Evolutionary conservation across 768 basidiomycete genomes (phyloP), one percentile per base, ranked within the genome.

Genomic region (Xanthoconium stramineum): DNA sequence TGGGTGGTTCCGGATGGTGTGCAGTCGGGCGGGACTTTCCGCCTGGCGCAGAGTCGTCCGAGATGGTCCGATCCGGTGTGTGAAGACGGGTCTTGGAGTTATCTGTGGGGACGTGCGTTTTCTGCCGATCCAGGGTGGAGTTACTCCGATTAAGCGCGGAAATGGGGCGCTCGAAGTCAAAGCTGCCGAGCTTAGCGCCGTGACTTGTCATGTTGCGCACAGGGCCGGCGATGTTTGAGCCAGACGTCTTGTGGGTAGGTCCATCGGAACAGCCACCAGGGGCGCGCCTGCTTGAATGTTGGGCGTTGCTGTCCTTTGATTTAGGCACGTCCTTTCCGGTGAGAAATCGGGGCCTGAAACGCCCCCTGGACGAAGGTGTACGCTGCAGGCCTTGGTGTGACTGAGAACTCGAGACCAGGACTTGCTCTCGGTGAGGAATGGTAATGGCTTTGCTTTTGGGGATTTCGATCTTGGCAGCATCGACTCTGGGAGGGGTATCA

Each of bases 161-260:
- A 14, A 82, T 78, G 0, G 88, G 87, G 36, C 86, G 76, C 69
- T 89, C 88, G 61, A 89, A 89, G 64, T 89, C 88, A 66, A 89
- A 89, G 63, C 83, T 86, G 6, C 86, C 86, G 59, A 86, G 85
- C 64, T 86, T 85, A 40, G 75, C 80, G 2, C 80, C 72, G 47
- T 79, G 76, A 32, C 64, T 74, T 24, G 61, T 63, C 50, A 74
- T 71, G 42, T 69, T 71, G 55, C 71, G 70, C 12, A 43, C 47
- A 35, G 50, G 57, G 32, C 52, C 47, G 35, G 49, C 36, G 20
- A 44, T 44, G 10, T 44, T 57, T 17, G 50, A 56, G 32, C 52
- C 47, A 29, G 59, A 47, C 49, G 56, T 14, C 45, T 58, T 62
- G 40, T 58, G 56, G 33, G 38, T 7, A 12, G 53, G 50, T 11